These are phyloP conservation scores for Agarophyton chilense DNA, from an alignment of 23 red algal species.

Conservation along the genomic window DNA sequence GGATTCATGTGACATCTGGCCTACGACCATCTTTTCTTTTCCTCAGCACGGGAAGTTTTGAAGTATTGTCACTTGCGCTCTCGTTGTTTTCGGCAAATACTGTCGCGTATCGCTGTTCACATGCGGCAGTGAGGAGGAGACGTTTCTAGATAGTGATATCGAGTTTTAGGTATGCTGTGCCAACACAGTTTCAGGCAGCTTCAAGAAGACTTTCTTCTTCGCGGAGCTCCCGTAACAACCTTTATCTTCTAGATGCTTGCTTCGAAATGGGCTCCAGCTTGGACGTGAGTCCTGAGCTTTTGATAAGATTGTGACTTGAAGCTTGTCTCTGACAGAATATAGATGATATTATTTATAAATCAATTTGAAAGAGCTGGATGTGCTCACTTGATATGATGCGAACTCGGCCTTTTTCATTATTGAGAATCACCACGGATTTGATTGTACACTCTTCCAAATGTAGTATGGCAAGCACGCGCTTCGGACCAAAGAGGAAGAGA, in stretches of 20 bases:
- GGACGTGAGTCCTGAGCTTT: slow-evolving; percentile 10
- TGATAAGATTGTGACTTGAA: no score
- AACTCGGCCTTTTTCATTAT: no score
- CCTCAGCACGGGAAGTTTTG: neutral
- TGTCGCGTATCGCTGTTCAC: slow-evolving; percentile 46
- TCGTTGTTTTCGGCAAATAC: slow-evolving; percentile 25
- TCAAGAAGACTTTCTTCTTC: slow-evolving; percentile 49
- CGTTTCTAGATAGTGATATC: slow-evolving; percentile 24
- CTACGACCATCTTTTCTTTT: neutral
- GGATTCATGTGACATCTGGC: slow-evolving; percentile 56
- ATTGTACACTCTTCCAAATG: no score
- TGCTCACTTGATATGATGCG: no score
- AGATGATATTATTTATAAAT: no score
- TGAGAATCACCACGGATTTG: no score
- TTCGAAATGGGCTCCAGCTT: neutral
- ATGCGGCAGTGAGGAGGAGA: slow-evolving; percentile 55
- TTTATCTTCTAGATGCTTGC: slow-evolving; percentile 45
- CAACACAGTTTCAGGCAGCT: slow-evolving; percentile 40
- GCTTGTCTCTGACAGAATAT: no score
- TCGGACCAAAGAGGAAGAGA: no score
- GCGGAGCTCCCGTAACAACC: slow-evolving; percentile 45
- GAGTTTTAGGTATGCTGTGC: slow-evolving; percentile 49
- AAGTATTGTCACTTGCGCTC: neutral
- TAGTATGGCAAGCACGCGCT: no score
- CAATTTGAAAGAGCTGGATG: no score